These are phyloP conservation scores for Halophytophthora polymorphica DNA, from an alignment of 352 stramenopile genomes.

Conservation along the genomic window DNA sequence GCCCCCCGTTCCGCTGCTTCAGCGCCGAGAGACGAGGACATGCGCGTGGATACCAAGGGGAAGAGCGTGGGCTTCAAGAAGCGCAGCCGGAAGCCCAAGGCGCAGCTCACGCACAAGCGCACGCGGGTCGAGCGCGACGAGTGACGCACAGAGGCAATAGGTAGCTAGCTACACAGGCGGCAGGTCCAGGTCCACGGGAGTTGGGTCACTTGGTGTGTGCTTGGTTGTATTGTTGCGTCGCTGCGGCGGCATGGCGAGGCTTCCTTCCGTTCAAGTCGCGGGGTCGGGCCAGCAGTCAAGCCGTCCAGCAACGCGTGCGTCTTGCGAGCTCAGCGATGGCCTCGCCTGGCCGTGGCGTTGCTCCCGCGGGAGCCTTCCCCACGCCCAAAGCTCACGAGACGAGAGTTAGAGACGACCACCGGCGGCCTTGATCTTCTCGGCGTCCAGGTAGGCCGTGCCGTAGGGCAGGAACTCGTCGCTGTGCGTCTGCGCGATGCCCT, in stretches of 20 bases:
- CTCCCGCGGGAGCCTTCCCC: no score
- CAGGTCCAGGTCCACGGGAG: no score
- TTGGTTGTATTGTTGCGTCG: no score
- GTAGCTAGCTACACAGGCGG: no score
- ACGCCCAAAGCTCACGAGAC: constrained; percentile 17
- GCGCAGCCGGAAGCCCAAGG: constrained; percentile 23
- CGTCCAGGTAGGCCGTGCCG: constrained; percentile 86
- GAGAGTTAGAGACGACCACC: constrained; percentile 71
- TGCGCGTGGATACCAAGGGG: constrained; percentile 43
- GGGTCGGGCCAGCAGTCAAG: no score
- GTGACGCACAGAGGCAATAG: constrained; percentile 17
- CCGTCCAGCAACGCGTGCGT: no score
- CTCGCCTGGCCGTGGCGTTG: no score
- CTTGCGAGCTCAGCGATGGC: no score
- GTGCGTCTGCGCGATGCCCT: constrained; percentile 80
- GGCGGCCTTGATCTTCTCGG: constrained; percentile 82
- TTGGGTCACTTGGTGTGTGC: no score
- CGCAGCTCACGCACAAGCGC: constrained; percentile 61
- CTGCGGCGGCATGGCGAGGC: no score
- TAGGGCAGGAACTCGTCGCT: constrained; percentile 90
- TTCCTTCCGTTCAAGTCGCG: no score
- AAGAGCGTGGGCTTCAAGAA: constrained; percentile 82
- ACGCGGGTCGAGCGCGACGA: constrained; percentile 59
- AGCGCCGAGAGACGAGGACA: constrained; percentile 41
- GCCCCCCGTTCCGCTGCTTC: not conserved